Evolutionary conservation across 2,329 filamentous ascomycete genomes (phyloP).

Genomic region (Verruconis gallopava): DNA sequence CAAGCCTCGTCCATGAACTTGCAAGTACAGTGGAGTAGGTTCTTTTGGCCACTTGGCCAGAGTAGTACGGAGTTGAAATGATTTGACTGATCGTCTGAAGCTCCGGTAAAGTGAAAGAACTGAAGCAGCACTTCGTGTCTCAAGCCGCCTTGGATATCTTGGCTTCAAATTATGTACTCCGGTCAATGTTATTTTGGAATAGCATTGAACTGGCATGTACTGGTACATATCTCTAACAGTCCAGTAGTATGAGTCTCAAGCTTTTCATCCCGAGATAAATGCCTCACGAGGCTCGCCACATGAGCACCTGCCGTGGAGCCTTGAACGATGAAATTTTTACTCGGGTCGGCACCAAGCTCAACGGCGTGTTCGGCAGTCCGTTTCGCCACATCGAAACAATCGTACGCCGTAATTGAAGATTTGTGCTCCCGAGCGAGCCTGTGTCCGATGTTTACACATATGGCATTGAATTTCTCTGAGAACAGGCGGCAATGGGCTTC

Average conservation of each 20-base stretch:
- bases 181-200: not conserved
- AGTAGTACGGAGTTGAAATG: not conserved
- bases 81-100: not conserved
- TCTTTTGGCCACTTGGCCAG: not conserved
- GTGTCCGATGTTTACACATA: slow-evolving; percentile 40
- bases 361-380: slow-evolving; percentile 23
- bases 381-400: slow-evolving; percentile 33
- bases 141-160: not conserved
- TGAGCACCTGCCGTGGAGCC: slow-evolving; percentile 43
- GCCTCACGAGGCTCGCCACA: slow-evolving; percentile 27
- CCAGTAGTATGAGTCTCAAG: slow-evolving; percentile 7
- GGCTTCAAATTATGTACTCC: not conserved
- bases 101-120: not conserved
- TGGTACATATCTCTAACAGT: not conserved
- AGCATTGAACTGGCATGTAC: slow-evolving; percentile 6
- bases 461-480: slow-evolving; percentile 22
- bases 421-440: slow-evolving; percentile 38
- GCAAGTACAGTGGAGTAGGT: slow-evolving; percentile 10
- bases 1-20: slow-evolving; percentile 12
- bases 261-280: slow-evolving; percentile 7
- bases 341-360: slow-evolving; percentile 27
- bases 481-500: slow-evolving; percentile 30
- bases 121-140: not conserved
- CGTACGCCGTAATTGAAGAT: slow-evolving; percentile 36
- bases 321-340: slow-evolving; percentile 35